phyloP scores from a whole-genome alignment of 2,329 filamentous ascomycete genomes.

The Sphaerulina musiva region DNA sequence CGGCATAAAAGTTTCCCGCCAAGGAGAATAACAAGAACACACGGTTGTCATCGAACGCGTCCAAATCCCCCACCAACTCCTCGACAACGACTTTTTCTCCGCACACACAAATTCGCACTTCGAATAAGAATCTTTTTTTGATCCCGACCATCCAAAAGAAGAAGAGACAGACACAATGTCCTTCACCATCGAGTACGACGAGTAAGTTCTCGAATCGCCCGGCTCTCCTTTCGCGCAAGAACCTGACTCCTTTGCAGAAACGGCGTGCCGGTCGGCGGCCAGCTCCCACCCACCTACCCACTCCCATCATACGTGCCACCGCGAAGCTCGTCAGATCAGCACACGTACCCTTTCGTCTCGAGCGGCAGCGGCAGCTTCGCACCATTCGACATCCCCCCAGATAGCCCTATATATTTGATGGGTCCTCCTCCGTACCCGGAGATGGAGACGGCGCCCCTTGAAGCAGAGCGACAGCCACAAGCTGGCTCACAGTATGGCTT shows the following conservation, averaged over 20 bases:
- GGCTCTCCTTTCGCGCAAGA: background rate
- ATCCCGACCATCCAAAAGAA: background rate
- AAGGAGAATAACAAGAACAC: constrained; percentile 12
- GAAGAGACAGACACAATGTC: constrained; percentile 13
- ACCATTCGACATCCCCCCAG: background rate
- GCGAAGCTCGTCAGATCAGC: background rate
- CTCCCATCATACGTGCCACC: background rate
- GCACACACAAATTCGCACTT: background rate
- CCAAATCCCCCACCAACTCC: background rate
- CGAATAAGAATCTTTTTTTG: background rate
- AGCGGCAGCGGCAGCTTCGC: background rate
- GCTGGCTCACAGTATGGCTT: background rate
- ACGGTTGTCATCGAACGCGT: constrained; percentile 8
- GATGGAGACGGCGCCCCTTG: background rate
- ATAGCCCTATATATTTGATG: background rate
- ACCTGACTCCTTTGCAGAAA: constrained; percentile 10
- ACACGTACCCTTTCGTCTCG: background rate
- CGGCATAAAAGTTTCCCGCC: constrained; percentile 6
- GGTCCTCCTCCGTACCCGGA: background rate
- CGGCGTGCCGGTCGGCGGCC: constrained; percentile 19
- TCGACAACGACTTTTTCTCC: constrained; percentile 3
- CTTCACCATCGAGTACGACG: constrained; percentile 17
- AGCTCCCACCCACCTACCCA: constrained; percentile 8
- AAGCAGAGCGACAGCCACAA: background rate
- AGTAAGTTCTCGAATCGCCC: background rate